Conservation (phyloP, 164 flowering plant genomes). For the Paratinospora sagittata region DNA sequence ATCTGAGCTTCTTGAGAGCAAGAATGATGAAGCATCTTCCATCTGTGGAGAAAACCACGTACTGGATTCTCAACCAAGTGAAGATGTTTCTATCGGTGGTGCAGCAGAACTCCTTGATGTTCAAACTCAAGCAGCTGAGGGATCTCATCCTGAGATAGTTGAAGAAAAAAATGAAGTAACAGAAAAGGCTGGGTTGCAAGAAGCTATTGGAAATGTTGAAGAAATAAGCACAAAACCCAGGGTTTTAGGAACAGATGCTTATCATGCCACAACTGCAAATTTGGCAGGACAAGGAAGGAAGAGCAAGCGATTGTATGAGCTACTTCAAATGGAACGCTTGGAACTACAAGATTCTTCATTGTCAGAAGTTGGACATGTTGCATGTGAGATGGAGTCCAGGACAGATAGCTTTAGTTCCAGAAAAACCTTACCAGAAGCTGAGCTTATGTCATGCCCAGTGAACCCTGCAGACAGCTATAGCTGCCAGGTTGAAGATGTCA, state of each 20-base stretch:
- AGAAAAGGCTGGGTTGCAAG: slow-evolving; percentile 10
- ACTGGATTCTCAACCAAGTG: slow-evolving; percentile 12
- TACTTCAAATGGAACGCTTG: slow-evolving; percentile 46
- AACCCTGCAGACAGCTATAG: slow-evolving; percentile 20
- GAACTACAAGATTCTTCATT: slow-evolving; percentile 26
- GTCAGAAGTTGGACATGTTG: slow-evolving; percentile 16
- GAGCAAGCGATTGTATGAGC: slow-evolving; percentile 53
- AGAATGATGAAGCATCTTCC: slow-evolving; percentile 14
- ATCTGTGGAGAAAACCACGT: slow-evolving; percentile 16
- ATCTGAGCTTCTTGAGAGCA: slow-evolving; percentile 17
- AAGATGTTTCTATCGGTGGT: slow-evolving; percentile 14
- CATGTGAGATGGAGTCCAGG: slow-evolving; percentile 16
- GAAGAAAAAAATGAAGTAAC: slow-evolving; percentile 28
- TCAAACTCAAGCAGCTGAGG: slow-evolving; percentile 7
- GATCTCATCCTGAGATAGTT: slow-evolving; percentile 32
- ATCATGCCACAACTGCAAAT: slow-evolving; percentile 20
- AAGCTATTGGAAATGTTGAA: slow-evolving; percentile 7
- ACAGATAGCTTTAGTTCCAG: slow-evolving; percentile 15
- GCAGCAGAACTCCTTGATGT: slow-evolving; percentile 17
- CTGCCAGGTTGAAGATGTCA: slow-evolving; percentile 27
- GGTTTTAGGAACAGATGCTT: slow-evolving; percentile 13
- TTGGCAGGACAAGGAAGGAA: slow-evolving; percentile 40
- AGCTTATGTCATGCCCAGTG: slow-evolving; percentile 17
- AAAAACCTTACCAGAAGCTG: slow-evolving; percentile 22
- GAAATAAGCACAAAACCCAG: slow-evolving; percentile 12